Percentiles rank a stretch among this genome's conserved stretches.
Evolutionary conservation across 2,329 filamentous ascomycete species (phyloP).

Genomic region (Aspergillus novofumigatus): DNA sequence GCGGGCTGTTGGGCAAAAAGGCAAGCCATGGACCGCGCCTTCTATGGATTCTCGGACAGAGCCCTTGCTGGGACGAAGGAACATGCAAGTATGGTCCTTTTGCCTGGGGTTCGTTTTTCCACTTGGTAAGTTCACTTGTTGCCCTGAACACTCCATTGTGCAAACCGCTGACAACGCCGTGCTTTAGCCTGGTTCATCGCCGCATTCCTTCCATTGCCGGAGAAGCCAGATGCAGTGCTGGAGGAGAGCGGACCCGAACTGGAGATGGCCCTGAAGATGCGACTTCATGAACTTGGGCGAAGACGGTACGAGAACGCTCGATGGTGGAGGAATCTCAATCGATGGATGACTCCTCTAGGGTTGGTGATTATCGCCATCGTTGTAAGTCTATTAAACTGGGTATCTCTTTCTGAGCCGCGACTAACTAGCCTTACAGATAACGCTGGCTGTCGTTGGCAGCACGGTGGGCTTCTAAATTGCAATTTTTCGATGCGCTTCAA

Average conservation of each 20-base stretch:
- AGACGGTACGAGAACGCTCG: slow-evolving; percentile 55
- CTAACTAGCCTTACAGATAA: slow-evolving; percentile 21
- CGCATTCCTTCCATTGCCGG: slow-evolving; percentile 67
- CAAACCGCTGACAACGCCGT: slow-evolving; percentile 8
- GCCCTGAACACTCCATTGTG: not conserved
- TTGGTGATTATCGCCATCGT: slow-evolving; percentile 52
- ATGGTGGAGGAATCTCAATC: slow-evolving; percentile 62
- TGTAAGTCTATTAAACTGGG: slow-evolving; percentile 37
- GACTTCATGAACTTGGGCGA: slow-evolving; percentile 44
- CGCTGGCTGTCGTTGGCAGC: slow-evolving; percentile 29
- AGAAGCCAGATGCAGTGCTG: slow-evolving; percentile 47
- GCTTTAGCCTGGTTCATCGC: slow-evolving; percentile 71
- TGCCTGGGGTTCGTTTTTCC: slow-evolving; percentile 74
- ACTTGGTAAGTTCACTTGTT: slow-evolving; percentile 50
- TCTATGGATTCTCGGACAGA: slow-evolving; percentile 63
- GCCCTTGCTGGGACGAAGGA: slow-evolving; percentile 61
- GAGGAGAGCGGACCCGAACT: slow-evolving; percentile 43
- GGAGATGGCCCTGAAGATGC: slow-evolving; percentile 43
- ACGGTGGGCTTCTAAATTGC: slow-evolving; percentile 28
- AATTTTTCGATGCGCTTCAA: not conserved
- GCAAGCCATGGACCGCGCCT: slow-evolving; percentile 69
- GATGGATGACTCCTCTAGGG: slow-evolving; percentile 57
- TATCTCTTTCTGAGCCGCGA: not conserved
- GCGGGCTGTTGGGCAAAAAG: slow-evolving; percentile 49
- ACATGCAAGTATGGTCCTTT: slow-evolving; percentile 71